Evolutionary conservation across 2,329 filamentous ascomycete species (phyloP).

Genomic region (Fusarium bulbicola): DNA sequence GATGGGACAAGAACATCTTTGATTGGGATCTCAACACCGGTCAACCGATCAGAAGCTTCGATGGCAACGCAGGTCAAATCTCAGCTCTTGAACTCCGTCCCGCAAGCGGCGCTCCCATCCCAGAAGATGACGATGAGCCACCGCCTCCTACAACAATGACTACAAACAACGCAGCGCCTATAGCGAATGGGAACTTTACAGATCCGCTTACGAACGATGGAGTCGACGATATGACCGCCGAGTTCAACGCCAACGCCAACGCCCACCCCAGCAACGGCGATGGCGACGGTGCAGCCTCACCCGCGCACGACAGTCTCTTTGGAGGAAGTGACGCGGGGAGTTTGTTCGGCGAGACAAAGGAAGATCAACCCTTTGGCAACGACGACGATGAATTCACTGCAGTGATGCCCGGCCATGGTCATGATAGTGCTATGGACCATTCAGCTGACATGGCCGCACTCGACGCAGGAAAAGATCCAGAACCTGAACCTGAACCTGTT

Average conservation of each 20-base stretch:
- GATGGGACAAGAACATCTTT: slow-evolving; percentile 94
- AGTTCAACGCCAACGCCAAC: slow-evolving; percentile 38
- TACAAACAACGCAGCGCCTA: slow-evolving; percentile 75
- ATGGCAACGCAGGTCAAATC: slow-evolving; percentile 82
- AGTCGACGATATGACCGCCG: slow-evolving; percentile 26
- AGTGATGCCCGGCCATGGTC: slow-evolving; percentile 51
- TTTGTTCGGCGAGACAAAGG: slow-evolving; percentile 80
- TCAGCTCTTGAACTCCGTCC: slow-evolving; percentile 88
- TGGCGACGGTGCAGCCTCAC: slow-evolving; percentile 65
- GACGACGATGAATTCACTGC: slow-evolving; percentile 87
- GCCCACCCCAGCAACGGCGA: slow-evolving; percentile 49
- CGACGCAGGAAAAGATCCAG: slow-evolving; percentile 39
- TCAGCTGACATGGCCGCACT: slow-evolving; percentile 54
- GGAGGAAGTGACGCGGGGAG: slow-evolving; percentile 82
- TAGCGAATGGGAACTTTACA: slow-evolving; percentile 58
- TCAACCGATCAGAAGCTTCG: slow-evolving; percentile 77
- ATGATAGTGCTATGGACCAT: slow-evolving; percentile 54
- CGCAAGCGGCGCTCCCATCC: slow-evolving; percentile 77
- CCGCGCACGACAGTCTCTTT: slow-evolving; percentile 82
- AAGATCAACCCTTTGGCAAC: slow-evolving; percentile 73
- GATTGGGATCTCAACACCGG: slow-evolving; percentile 97
- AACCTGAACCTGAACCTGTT: slow-evolving; percentile 29
- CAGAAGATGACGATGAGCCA: slow-evolving; percentile 72
- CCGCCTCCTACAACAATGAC: slow-evolving; percentile 74
- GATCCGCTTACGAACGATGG: slow-evolving; percentile 37